A percentile compares a stretch with the other conserved stretches of the same genome.
These are phyloP conservation scores for Ophiostoma perfectum DNA, from an alignment of 2,329 filamentous ascomycete genomes.

Conservation along the genomic window DNA sequence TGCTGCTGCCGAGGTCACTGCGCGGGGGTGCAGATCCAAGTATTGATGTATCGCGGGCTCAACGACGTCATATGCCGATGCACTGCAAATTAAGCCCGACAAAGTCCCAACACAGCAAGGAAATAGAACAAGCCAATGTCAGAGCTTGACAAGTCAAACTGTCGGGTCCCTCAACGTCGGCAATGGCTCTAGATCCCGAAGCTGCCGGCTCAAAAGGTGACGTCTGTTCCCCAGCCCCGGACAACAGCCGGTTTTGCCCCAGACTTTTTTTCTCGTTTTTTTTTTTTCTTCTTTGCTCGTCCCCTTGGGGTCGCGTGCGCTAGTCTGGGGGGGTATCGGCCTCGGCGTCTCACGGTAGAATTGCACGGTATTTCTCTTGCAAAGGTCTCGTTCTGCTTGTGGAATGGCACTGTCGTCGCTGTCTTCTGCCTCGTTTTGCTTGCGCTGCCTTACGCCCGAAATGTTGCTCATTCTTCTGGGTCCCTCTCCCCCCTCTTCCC, in stretches of 20 bases:
- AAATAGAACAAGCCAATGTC: not conserved
- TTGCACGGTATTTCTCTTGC: not conserved
- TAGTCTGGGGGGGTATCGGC: slow-evolving; percentile 12
- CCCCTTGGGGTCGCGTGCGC: slow-evolving; percentile 18
- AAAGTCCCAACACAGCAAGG: not conserved
- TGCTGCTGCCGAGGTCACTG: not conserved
- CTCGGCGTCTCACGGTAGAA: not conserved
- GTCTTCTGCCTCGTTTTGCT: not conserved
- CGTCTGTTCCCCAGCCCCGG: slow-evolving; percentile 1
- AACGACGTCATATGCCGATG: slow-evolving; percentile 6
- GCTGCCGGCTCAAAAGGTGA: slow-evolving; percentile 6
- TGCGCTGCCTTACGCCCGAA: slow-evolving; percentile 8
- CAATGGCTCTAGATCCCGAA: slow-evolving; percentile 1
- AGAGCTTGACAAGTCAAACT: not conserved
- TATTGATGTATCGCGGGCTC: not conserved
- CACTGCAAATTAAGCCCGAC: not conserved
- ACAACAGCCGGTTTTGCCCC: not conserved
- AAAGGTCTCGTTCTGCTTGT: not conserved
- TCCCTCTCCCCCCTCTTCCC: slow-evolving; percentile 1
- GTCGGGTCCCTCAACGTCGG: not conserved
- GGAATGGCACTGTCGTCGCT: not conserved
- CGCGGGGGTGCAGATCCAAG: not conserved
- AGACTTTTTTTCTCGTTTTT: not conserved
- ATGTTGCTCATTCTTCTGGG: slow-evolving; percentile 13
- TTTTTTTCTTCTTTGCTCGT: not conserved